Conservation (phyloP, 495 filamentous ascomycete genomes). For the Penicillium taxi region DNA sequence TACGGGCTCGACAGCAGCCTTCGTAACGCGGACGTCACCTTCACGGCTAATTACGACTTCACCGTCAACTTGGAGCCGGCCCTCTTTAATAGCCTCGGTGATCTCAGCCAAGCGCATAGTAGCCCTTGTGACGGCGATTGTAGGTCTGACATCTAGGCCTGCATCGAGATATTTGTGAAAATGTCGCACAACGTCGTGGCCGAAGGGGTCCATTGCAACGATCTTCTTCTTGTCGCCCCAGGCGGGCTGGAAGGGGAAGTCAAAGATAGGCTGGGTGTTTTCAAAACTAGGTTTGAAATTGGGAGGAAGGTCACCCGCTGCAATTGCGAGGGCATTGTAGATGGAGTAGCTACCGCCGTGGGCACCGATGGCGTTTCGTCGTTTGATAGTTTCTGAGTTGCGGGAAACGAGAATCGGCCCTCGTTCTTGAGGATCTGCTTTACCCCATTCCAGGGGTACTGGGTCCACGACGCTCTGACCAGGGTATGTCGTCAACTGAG, state of each 20-base stretch:
- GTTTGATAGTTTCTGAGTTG: conserved; percentile 63
- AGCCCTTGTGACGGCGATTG: conserved; percentile 88
- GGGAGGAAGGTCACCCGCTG: conserved; percentile 74
- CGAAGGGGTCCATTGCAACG: conserved; percentile 93
- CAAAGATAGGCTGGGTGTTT: conserved; percentile 84
- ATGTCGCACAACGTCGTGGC: conserved; percentile 57
- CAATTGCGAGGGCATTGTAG: conserved; percentile 90
- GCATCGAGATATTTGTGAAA: conserved; percentile 39
- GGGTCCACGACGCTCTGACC: conserved; percentile 91
- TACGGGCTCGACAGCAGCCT: conserved; percentile 90
- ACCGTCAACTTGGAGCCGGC: conserved; percentile 77
- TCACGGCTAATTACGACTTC: conserved; percentile 75
- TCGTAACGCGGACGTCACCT: conserved; percentile 90
- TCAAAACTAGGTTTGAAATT: conserved; percentile 90
- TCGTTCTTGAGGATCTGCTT: conserved; percentile 60
- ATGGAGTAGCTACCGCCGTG: conserved; percentile 97
- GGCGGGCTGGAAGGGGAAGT: conserved; percentile 79
- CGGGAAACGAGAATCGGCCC: conserved; percentile 91
- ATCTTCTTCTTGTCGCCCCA: conserved; percentile 93
- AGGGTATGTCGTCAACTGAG: conserved; percentile 84
- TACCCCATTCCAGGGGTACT: conserved; percentile 80
- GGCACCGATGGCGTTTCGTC: conserved; percentile 81
- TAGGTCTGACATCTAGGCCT: conserved; percentile 89
- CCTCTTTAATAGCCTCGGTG: conserved; percentile 72
- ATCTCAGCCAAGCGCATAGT: conserved; percentile 97